Base-by-base conservation (phyloP, 2,329 filamentous ascomycete species). In the Talaromyces sp. region DNA sequence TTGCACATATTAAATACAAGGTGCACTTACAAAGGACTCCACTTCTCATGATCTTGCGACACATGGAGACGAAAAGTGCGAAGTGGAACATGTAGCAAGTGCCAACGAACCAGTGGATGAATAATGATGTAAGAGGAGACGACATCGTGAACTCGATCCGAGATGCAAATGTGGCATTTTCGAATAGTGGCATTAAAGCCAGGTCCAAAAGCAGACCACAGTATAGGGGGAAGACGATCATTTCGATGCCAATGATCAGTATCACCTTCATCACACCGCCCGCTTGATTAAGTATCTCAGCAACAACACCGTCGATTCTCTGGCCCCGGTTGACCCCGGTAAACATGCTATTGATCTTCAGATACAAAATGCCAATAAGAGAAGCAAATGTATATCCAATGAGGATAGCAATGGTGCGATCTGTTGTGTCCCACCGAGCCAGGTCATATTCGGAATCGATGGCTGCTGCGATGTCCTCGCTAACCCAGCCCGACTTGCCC, bases 21-120 rank as follows among this genome's bases (percentile, higher is more conserved):
- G 32, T 52, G n/a, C 5, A 83, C 88, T 84, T 81, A 91, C 88
- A 98, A 62, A 99, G 81, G 47, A 99, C 95, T 57, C 95, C 95
- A 67, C 87, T 92, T 65, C 95, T 88, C 88, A 99, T 91, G 62
- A 98, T 96, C 79, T 96, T 97, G 65, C 95, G 88, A 76, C 95
- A 99, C 93, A 99, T 98, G 61, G 93, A 96, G 19, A 99, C 95
- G 72, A 99, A 99, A 3, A 99, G 84, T 5, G 95, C 95, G 73
- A 99, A 99, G 73, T 99, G 95, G 78, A 99, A 99, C 96, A 99
- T 99, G 76, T 99, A 99, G 65, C 93, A 96, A 3, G 95, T 99
- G 55, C 95, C 95, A 61, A 97, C 89, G 71, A 99, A 99, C 95
- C 95, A 99, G 74, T 99, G 95, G 58, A 98, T 90, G 73, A 99